Evolutionary conservation across 2,329 filamentous ascomycete genomes (phyloP).

Genomic region (Fusarium buharicum): DNA sequence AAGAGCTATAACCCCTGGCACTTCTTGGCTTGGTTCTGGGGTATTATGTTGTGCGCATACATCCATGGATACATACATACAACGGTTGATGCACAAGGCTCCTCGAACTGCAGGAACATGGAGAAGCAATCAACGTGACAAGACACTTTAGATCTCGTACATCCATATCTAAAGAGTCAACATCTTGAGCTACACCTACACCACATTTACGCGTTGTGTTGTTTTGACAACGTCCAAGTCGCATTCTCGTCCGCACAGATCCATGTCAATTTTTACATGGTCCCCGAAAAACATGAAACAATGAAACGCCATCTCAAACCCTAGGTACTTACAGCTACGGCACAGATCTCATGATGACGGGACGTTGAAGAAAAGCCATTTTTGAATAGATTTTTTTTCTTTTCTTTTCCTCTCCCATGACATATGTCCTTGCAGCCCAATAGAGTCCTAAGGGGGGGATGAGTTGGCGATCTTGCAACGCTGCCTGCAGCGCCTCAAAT

Average conservation of each 20-base stretch:
- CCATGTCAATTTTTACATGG: not conserved
- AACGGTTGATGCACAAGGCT: not conserved
- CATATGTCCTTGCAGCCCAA: conserved; percentile 18
- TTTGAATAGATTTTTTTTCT: not conserved
- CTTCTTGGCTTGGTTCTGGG: conserved; percentile 7
- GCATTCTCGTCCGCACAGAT: not conserved
- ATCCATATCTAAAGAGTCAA: too few relatives aligned
- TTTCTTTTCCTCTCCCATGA: conserved; percentile 2
- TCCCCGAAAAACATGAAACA: conserved; percentile 23
- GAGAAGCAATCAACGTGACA: not conserved
- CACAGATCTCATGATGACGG: too few relatives aligned
- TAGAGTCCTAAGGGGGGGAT: conserved; percentile 16
- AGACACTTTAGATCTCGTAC: too few relatives aligned
- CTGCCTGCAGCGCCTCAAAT: conserved; percentile 8
- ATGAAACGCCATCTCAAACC: conserved; percentile 36
- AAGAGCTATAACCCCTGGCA: conserved; percentile 1
- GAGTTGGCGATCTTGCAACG: conserved; percentile 28
- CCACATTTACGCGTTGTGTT: too few relatives aligned
- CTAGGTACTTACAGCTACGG: too few relatives aligned
- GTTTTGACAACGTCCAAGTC: too few relatives aligned
- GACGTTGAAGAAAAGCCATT: conserved; percentile 8
- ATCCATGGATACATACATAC: not conserved
- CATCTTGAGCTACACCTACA: too few relatives aligned
- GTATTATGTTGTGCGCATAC: conserved; percentile 1
- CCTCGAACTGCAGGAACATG: conserved; percentile 20